A percentile compares a stretch with the other conserved stretches of the same genome.
These are phyloP conservation scores for Ogataea polymorpha DNA, from an alignment of 805 yeast species.

Conservation along the genomic window DNA sequence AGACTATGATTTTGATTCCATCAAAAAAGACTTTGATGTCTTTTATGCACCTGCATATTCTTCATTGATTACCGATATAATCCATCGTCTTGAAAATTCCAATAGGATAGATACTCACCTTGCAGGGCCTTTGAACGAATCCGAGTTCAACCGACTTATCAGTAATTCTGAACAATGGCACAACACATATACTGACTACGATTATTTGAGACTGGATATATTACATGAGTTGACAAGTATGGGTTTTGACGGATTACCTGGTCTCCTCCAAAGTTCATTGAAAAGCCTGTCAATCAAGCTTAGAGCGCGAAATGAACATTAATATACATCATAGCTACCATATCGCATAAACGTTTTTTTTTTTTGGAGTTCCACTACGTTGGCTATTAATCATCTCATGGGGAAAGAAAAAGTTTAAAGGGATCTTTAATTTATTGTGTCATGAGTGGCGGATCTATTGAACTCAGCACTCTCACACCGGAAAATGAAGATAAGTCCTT, in stretches of 20 bases:
- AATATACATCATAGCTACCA: background rate
- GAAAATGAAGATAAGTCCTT: constrained; percentile 9
- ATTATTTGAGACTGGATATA: constrained; percentile 44
- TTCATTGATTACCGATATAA: constrained; percentile 39
- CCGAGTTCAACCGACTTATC: constrained; percentile 35
- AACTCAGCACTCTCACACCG: constrained; percentile 7
- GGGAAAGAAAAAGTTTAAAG: background rate
- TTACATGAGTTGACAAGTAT: constrained; percentile 37
- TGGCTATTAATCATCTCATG: background rate
- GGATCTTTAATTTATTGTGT: background rate
- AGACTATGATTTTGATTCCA: constrained; percentile 15
- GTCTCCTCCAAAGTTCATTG: constrained; percentile 51
- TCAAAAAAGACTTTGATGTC: constrained; percentile 34
- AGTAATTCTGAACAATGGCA: constrained; percentile 21
- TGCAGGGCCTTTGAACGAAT: constrained; percentile 52
- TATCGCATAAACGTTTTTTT: background rate
- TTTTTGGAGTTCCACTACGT: background rate
- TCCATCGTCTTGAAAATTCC: constrained; percentile 47
- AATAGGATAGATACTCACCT: constrained; percentile 36
- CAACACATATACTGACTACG: constrained; percentile 32
- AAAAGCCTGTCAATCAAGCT: constrained; percentile 40
- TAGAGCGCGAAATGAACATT: background rate
- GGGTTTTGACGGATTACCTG: constrained; percentile 49
- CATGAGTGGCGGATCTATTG: constrained; percentile 5
- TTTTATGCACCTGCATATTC: constrained; percentile 53